Percentiles rank a stretch among this genome's conserved stretches.
phyloP scores from a whole-genome alignment of 768 basidiomycete species.

The Hericium rajendrae region DNA sequence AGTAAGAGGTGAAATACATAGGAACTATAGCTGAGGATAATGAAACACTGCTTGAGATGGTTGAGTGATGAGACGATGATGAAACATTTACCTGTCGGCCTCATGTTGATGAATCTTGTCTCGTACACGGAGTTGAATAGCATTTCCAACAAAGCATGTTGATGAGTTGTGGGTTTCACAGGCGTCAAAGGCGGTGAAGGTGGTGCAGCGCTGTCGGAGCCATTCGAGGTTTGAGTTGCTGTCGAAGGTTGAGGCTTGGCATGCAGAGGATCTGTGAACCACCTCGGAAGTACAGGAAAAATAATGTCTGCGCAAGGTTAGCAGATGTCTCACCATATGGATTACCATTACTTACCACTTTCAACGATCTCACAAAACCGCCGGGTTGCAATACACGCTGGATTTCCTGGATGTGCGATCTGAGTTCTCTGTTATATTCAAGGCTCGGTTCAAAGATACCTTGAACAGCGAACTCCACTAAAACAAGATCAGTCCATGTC shows the following conservation, averaged over 20 bases:
- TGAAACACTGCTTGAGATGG: background rate
- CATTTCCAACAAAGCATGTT: conserved; percentile 12
- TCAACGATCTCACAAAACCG: conserved; percentile 66
- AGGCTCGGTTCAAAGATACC: background rate
- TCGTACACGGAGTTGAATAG: conserved; percentile 15
- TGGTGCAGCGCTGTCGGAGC: background rate
- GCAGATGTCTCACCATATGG: background rate
- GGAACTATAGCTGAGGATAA: conserved; percentile 8
- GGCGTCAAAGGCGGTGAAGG: conserved; percentile 4
- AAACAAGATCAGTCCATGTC: conserved; percentile 39
- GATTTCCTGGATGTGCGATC: conserved; percentile 42
- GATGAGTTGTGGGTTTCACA: conserved; percentile 6
- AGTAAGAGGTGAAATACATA: conserved; percentile 14
- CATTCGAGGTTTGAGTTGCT: background rate
- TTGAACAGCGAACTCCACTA: conserved; percentile 9
- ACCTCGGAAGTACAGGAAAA: conserved; percentile 66
- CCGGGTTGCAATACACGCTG: conserved; percentile 60
- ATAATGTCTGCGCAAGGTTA: conserved; percentile 43
- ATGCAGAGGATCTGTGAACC: conserved; percentile 68
- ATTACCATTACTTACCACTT: conserved; percentile 40
- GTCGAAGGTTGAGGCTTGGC: conserved; percentile 15
- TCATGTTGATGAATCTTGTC: conserved; percentile 16
- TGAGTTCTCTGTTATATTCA: background rate
- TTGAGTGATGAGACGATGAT: too few relatives aligned
- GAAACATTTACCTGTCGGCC: conserved; percentile 12